Conservation (phyloP, 2,329 filamentous ascomycete species). For the Ophiostoma fasciatum region DNA sequence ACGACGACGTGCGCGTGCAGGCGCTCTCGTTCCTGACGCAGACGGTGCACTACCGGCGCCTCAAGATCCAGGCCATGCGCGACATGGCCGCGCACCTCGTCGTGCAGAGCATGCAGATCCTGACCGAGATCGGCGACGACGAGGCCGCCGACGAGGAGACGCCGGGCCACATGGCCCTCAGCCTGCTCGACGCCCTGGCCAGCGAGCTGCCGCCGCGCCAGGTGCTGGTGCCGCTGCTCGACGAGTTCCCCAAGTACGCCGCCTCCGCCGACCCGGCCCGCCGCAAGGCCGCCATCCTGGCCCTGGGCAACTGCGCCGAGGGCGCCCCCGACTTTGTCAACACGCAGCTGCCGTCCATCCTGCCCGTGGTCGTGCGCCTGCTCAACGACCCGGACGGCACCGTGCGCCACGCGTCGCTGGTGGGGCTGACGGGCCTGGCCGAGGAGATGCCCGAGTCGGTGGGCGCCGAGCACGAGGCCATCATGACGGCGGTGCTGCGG, state of each 20-base stretch:
- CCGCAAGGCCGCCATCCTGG: slow-evolving; percentile 80
- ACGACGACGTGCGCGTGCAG: slow-evolving; percentile 78
- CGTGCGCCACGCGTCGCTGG: slow-evolving; percentile 75
- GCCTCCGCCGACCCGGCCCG: slow-evolving; percentile 58
- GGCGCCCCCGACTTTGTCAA: slow-evolving; percentile 95
- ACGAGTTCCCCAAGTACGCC: slow-evolving; percentile 72
- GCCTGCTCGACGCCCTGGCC: slow-evolving; percentile 77
- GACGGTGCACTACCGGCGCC: slow-evolving; percentile 77
- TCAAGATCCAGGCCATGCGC: slow-evolving; percentile 86
- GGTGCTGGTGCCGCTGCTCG: slow-evolving; percentile 82
- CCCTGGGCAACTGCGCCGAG: slow-evolving; percentile 87
- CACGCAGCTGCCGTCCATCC: slow-evolving; percentile 73
- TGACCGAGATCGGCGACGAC: slow-evolving; percentile 72
- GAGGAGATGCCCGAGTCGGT: slow-evolving; percentile 90
- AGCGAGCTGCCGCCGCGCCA: slow-evolving; percentile 83
- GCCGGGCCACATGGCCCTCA: slow-evolving; percentile 70
- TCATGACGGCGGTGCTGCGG: slow-evolving; percentile 73
- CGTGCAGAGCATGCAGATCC: slow-evolving; percentile 73
- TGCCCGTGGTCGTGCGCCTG: slow-evolving; percentile 71
- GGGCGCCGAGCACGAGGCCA: slow-evolving; percentile 65
- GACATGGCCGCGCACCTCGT: slow-evolving; percentile 76
- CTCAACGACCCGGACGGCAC: slow-evolving; percentile 71
- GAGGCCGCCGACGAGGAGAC: slow-evolving; percentile 74
- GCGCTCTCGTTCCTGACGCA: slow-evolving; percentile 90
- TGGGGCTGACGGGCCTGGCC: slow-evolving; percentile 76